Conservation (phyloP, 139 green algal genomes). For the Trebouxia sp. region DNA sequence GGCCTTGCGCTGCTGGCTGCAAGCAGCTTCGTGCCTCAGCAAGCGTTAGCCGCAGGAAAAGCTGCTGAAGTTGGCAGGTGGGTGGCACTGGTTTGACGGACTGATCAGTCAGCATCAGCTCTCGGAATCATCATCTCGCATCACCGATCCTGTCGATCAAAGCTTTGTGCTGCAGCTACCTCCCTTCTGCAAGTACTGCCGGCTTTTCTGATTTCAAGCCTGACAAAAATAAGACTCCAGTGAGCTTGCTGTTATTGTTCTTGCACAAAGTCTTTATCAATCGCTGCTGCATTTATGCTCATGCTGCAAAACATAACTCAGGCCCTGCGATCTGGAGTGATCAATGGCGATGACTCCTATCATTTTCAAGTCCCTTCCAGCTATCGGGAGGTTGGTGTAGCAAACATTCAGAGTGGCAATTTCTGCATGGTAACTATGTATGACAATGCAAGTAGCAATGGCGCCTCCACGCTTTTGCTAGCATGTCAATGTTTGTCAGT, state of each 20-base stretch:
- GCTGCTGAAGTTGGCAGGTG: slow-evolving; percentile 22
- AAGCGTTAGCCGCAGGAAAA: neutral
- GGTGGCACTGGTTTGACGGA: neutral
- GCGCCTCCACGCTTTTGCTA: no score
- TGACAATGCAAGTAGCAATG: neutral
- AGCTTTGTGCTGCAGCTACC: neutral
- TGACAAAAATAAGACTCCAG: slow-evolving; percentile 27
- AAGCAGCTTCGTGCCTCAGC: neutral
- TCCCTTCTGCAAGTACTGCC: neutral
- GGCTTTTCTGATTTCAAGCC: slow-evolving; percentile 23
- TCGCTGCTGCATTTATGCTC: no score
- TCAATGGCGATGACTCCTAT: slow-evolving; percentile 25
- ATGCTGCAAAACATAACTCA: neutral
- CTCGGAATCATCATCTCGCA: no score
- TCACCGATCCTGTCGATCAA: no score
- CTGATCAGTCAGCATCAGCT: no score
- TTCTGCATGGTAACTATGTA: slow-evolving; percentile 31
- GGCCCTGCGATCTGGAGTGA: slow-evolving; percentile 28
- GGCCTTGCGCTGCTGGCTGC: neutral
- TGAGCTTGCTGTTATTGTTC: slow-evolving; percentile 15
- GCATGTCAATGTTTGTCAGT: no score
- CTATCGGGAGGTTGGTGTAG: slow-evolving; percentile 18
- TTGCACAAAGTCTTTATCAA: no score
- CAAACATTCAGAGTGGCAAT: slow-evolving; percentile 37
- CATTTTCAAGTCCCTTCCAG: slow-evolving; percentile 24